A percentile compares a stretch with the other conserved stretches of the same genome.
Conservation (phyloP, 1,284 basidiomycete genomes). For the Puccinia novopanici region DNA sequence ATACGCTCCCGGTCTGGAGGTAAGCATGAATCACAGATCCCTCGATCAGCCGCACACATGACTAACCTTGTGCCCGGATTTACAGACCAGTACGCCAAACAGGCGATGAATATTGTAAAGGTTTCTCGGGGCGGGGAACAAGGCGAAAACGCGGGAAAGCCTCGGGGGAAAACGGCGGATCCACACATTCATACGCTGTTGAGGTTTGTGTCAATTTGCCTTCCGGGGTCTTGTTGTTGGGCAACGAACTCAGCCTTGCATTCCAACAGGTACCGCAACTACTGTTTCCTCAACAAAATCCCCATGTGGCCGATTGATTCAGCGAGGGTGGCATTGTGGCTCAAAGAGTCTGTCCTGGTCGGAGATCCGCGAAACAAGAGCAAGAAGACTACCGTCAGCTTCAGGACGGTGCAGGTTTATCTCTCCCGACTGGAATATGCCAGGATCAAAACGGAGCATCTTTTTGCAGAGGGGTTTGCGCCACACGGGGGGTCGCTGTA, state of each 20-base stretch:
- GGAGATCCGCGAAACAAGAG: slow-evolving; percentile 27
- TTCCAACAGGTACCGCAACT: slow-evolving; percentile 35
- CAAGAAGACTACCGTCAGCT: slow-evolving; percentile 35
- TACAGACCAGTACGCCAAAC: slow-evolving; percentile 20
- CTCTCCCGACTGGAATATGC: too few relatives aligned
- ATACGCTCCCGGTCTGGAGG: slow-evolving; percentile 41
- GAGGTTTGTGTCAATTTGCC: neutral
- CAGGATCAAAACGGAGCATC: slow-evolving; percentile 26
- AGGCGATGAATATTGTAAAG: slow-evolving; percentile 38
- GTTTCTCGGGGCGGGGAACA: slow-evolving; percentile 13
- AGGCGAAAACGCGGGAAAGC: neutral
- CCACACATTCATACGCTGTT: slow-evolving; percentile 48
- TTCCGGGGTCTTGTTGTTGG: neutral
- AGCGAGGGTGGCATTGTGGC: slow-evolving; percentile 42
- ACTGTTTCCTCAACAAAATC: slow-evolving; percentile 43
- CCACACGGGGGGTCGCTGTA: slow-evolving; percentile 24
- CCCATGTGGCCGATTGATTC: slow-evolving; percentile 45
- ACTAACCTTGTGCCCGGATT: neutral
- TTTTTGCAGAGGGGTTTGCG: slow-evolving; percentile 14
- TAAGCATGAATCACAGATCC: slow-evolving; percentile 3
- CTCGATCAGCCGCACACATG: neutral
- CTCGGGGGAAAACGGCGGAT: slow-evolving; percentile 35
- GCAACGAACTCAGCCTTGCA: neutral
- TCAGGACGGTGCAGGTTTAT: slow-evolving; percentile 47
- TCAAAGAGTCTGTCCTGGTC: slow-evolving; percentile 39